A percentile compares a stretch with the other conserved stretches of the same genome.
Conservation (phyloP, 768 basidiomycete genomes). For the Lactarius deliciosus region DNA sequence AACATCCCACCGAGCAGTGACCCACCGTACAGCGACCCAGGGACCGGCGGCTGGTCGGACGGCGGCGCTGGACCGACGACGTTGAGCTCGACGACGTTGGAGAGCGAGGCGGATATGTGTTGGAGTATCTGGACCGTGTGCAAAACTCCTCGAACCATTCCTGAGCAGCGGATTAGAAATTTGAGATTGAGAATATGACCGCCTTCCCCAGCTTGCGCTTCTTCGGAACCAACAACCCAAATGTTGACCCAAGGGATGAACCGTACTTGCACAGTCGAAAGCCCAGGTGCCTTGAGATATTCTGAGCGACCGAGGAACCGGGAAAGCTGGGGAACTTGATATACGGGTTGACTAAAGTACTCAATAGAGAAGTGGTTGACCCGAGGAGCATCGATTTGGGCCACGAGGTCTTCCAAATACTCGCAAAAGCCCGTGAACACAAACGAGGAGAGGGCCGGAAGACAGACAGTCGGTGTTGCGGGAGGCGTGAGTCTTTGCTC, state of each 20-base stretch:
- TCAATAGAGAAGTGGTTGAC: neutral
- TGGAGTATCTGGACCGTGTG: neutral
- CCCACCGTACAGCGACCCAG: neutral
- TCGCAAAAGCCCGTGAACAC: neutral
- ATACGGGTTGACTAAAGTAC: neutral
- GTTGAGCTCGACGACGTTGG: neutral
- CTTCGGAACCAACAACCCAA: too few species aligned
- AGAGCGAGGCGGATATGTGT: neutral
- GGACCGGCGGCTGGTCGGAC: neutral
- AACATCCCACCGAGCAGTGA: neutral
- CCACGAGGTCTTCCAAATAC: slow-evolving; percentile 1
- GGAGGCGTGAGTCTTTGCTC: neutral
- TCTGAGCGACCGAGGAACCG: neutral
- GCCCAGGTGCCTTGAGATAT: too few species aligned
- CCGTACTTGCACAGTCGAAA: neutral
- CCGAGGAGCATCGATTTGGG: neutral
- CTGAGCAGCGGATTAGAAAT: neutral
- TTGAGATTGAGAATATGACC: neutral
- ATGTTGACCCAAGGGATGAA: too few species aligned
- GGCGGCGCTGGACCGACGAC: neutral
- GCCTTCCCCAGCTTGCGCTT: too few species aligned
- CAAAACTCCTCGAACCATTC: neutral
- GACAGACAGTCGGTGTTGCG: neutral
- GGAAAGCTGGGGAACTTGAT: neutral
- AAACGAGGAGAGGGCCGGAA: neutral